Base-by-base conservation (phyloP, 345 rosid species). In the Gossypioides kirkii region DNA sequence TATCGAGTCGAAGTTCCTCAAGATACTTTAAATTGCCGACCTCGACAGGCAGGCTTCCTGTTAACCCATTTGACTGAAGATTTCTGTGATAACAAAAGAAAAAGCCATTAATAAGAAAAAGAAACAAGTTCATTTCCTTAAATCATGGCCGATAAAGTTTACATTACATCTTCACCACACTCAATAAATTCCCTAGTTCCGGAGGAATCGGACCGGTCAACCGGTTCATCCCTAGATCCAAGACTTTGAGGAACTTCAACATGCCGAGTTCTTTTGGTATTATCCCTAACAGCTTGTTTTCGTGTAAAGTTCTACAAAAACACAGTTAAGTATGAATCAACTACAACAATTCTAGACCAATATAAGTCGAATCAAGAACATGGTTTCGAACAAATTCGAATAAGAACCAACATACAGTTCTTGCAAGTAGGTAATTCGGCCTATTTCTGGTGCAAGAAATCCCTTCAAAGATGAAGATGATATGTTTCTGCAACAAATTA, bases 211-310 rank as follows among this genome's bases (percentile, higher is more conserved):
- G 90, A 75, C 99, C 99, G 14, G 86, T 85, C 10, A 95, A 61
- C 72, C 80, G 89, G 82, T 95, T 95, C 79, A 70, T 85, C 78
- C 99, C 98, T 86, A 95, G 88, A 82, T 95, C 98, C 91, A 95
- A 86, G 75, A 80, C 81, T 85, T 77, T 78, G 60, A 96, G 93
- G 77, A 79, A 76, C 80, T 89, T 87, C 89, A 93, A 79, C 87
- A 83, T 81, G 53, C 98, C 98, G 16, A 95, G 60, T 70, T 95
- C 99, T 85, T 86, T 93, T 1, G 99, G 99, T 71, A 95, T 91
- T 32, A 80, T 83, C 64, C 98, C 97, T 10, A 86, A 74, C 78
- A 95, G 83, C 52, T 77, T 75, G 86, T 92, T 95, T 60, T 87
- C 83, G 18, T 81, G 91, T 74, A 95, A 73, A 79, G 85, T 77